Evolutionary conservation across 345 rosid genomes (phyloP).

Genomic region (Lepidium didymum): DNA sequence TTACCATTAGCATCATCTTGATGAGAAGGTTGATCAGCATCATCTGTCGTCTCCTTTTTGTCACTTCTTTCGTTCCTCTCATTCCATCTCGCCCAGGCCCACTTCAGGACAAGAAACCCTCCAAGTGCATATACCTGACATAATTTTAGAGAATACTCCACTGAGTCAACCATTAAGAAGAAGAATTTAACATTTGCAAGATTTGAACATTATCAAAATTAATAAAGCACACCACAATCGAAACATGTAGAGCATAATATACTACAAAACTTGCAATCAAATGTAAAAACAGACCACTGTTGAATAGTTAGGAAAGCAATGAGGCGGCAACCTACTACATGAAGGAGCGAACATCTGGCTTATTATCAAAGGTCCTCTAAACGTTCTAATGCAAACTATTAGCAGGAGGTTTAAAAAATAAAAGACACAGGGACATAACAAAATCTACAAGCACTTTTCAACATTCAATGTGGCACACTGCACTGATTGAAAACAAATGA

Average conservation of each 20-base stretch:
- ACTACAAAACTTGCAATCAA: background rate
- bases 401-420: background rate
- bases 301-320: background rate
- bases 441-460: background rate
- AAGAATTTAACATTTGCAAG: background rate
- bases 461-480: background rate
- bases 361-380: background rate
- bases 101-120: constrained; percentile 65
- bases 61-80: constrained; percentile 61
- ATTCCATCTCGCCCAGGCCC: constrained; percentile 88
- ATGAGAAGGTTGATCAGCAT: constrained; percentile 22
- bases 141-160: background rate
- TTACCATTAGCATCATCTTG: background rate
- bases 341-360: background rate
- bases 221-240: background rate
- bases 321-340: background rate
- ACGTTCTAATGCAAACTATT: background rate
- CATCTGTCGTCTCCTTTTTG: constrained; percentile 33
- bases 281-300: background rate
- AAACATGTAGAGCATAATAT: background rate
- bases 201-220: background rate
- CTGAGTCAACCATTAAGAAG: background rate
- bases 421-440: background rate
- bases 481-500: background rate
- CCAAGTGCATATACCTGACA: constrained; percentile 76